Conservation (phyloP, 495 filamentous ascomycete species). For the Clohesyomyces aquaticus region DNA sequence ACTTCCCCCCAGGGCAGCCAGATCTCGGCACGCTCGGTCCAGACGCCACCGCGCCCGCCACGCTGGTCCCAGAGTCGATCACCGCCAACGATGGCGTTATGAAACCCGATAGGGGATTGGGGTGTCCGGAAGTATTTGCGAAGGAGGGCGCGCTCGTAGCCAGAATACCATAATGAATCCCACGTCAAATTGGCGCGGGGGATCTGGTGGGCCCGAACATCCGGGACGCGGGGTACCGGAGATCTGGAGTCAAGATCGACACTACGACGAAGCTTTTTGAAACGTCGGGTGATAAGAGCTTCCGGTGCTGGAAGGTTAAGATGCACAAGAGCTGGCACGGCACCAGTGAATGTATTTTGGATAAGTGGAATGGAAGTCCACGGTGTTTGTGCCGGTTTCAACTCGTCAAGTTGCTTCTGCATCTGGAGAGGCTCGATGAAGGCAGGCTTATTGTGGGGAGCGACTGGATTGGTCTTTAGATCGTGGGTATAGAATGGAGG, state of each 20-base stretch:
- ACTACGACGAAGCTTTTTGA: not conserved
- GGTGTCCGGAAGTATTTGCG: conserved; percentile 45
- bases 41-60: conserved; percentile 62
- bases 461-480: conserved; percentile 16
- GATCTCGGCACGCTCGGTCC: conserved; percentile 56
- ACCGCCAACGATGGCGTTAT: conserved; percentile 54
- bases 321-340: conserved; percentile 32
- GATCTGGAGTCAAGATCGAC: not conserved
- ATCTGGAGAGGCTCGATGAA: conserved; percentile 23
- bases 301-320: conserved; percentile 9
- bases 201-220: conserved; percentile 2
- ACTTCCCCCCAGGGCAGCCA: conserved; percentile 59
- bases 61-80: conserved; percentile 59
- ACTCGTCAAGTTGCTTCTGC: conserved; percentile 27
- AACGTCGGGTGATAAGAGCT: not conserved
- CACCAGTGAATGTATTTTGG: conserved; percentile 36
- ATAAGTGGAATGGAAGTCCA: conserved; percentile 29
- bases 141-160: conserved; percentile 36
- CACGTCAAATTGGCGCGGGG: conserved; percentile 21
- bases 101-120: conserved; percentile 51
- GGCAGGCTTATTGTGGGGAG: conserved; percentile 25
- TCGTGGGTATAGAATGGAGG: conserved; percentile 36
- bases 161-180: conserved; percentile 29
- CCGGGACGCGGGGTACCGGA: not conserved
- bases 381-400: conserved; percentile 26